These are phyloP conservation scores for Hebeloma cylindrosporum DNA, from an alignment of 768 basidiomycete genomes.

Conservation along the genomic window DNA sequence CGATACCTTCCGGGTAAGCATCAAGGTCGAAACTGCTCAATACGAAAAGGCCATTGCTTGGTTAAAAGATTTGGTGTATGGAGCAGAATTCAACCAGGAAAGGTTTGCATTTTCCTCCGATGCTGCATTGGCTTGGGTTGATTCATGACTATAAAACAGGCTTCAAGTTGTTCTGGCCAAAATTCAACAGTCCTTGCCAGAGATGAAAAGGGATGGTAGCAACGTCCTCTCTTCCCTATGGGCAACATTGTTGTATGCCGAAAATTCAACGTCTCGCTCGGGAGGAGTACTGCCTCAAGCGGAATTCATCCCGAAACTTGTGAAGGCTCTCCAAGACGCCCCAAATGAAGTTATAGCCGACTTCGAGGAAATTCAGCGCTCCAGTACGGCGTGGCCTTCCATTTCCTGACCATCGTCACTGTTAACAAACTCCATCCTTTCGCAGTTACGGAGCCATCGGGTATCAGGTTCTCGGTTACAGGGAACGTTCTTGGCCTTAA, in stretches of 20 bases:
- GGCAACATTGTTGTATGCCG: slow-evolving; percentile 62
- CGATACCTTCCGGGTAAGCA: slow-evolving; percentile 69
- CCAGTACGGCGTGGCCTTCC: slow-evolving; percentile 50
- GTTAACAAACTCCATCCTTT: not conserved
- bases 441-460: slow-evolving; percentile 79
- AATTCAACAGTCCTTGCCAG: slow-evolving; percentile 85
- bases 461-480: slow-evolving; percentile 86
- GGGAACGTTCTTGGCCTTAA: slow-evolving; percentile 75
- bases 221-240: slow-evolving; percentile 76
- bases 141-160: slow-evolving; percentile 38
- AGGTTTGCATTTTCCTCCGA: slow-evolving; percentile 42
- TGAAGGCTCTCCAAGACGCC: slow-evolving; percentile 65
- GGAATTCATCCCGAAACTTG: slow-evolving; percentile 77
- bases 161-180: slow-evolving; percentile 85
- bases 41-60: slow-evolving; percentile 86
- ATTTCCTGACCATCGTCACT: not conserved
- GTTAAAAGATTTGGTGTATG: slow-evolving; percentile 80
- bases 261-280: slow-evolving; percentile 67
- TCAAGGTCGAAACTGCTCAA: slow-evolving; percentile 80
- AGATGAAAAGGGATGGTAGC: slow-evolving; percentile 86
- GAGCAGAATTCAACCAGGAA: slow-evolving; percentile 74
- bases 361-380: slow-evolving; percentile 71
- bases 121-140: not conserved
- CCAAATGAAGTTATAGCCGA: slow-evolving; percentile 72
- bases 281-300: slow-evolving; percentile 69